Conservation (phyloP, 2,329 filamentous ascomycete genomes). For the Beauveria sp. region DNA sequence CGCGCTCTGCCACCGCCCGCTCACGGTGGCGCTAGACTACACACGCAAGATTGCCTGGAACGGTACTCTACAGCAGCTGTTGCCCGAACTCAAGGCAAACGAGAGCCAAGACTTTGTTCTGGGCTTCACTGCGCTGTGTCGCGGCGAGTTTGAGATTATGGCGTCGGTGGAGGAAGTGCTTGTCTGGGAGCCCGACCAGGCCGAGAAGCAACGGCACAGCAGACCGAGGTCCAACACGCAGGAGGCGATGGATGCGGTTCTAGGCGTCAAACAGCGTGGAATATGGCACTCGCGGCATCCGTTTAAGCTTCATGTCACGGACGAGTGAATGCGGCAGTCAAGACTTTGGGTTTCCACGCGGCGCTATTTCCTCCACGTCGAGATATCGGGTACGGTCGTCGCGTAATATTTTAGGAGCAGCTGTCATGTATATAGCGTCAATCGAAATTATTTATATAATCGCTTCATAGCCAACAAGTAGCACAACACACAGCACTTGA, state of each 20-base stretch:
- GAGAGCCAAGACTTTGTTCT: conserved; percentile 54
- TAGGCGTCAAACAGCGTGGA: conserved; percentile 52
- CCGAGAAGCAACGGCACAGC: conserved; percentile 18
- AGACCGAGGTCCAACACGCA: conserved; percentile 45
- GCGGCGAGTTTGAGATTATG: conserved; percentile 74
- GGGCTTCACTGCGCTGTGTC: conserved; percentile 67
- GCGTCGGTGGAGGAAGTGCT: conserved; percentile 75
- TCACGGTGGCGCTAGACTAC: conserved; percentile 68
- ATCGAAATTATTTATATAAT: not conserved
- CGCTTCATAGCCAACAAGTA: not conserved
- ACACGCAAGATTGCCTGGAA: conserved; percentile 79
- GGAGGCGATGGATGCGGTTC: conserved; percentile 48
- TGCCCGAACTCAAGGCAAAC: conserved; percentile 55
- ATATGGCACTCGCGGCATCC: conserved; percentile 58
- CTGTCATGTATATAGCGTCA: not conserved
- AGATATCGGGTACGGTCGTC: not conserved
- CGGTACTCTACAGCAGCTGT: conserved; percentile 68
- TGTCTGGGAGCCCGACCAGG: conserved; percentile 34
- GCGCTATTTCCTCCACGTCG: too few species aligned
- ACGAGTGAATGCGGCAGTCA: conserved; percentile 20
- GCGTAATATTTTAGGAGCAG: not conserved
- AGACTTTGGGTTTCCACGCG: not conserved
- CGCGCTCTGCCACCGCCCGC: conserved; percentile 63
- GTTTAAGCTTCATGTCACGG: conserved; percentile 46
- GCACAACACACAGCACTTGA: not conserved